A percentile compares a stretch with the other conserved stretches of the same genome.
phyloP scores from a whole-genome alignment of 352 stramenopile genomes.

The Albugo laibachii region DNA sequence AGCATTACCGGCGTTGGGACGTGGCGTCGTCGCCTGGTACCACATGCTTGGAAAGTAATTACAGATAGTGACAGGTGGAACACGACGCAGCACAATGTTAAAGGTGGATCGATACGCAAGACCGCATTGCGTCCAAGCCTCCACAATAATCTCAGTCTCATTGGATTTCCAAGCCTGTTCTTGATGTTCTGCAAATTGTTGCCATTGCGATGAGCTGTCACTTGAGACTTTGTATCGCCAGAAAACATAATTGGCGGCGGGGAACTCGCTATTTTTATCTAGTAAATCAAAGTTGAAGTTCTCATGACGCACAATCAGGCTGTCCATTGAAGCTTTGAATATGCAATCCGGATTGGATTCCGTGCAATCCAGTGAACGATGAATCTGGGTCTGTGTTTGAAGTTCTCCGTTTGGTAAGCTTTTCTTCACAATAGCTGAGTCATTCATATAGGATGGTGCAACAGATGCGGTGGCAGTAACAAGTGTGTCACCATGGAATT shows the following conservation, averaged over 20 bases:
- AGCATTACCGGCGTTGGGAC: conserved; percentile 14
- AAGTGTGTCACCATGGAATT: conserved; percentile 26
- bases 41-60: conserved; percentile 41
- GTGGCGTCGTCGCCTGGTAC: conserved; percentile 26
- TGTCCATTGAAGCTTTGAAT: neutral
- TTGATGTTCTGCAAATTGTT: neutral
- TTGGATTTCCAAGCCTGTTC: conserved; percentile 1
- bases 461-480: conserved; percentile 10
- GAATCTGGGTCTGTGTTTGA: conserved; percentile 35
- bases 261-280: neutral
- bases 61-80: conserved; percentile 23
- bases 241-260: conserved; percentile 19
- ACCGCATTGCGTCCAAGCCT: conserved; percentile 42
- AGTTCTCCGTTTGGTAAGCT: conserved; percentile 6
- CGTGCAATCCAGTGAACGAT: conserved; percentile 29
- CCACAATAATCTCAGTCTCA: conserved; percentile 9
- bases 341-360: neutral
- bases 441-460: conserved; percentile 17
- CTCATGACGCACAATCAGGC: conserved; percentile 5
- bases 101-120: conserved; percentile 23
- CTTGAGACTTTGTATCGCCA: conserved; percentile 36
- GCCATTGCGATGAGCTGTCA: conserved; percentile 6
- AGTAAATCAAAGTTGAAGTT: neutral
- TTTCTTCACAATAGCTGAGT: conserved; percentile 2
- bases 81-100: conserved; percentile 25